phyloP scores from a whole-genome alignment of 2,329 filamentous ascomycete genomes.

The Talaromyces marneffei region DNA sequence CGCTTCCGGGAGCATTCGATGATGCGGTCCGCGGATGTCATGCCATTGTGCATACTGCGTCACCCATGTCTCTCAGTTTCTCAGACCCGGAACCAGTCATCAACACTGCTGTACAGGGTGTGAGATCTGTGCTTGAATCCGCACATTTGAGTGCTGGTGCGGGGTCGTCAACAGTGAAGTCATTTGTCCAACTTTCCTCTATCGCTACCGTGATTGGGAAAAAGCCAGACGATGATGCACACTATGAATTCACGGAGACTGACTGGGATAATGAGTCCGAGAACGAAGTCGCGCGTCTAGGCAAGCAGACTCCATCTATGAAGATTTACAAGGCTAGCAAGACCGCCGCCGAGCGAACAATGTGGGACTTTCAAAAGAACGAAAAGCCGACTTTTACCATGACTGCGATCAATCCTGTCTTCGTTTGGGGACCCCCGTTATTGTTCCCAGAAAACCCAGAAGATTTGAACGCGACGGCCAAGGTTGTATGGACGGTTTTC shows the following conservation, averaged over 20 bases:
- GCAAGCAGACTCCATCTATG: neutral
- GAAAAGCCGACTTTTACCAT: neutral
- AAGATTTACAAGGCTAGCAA: constrained; percentile 2
- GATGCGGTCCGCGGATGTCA: neutral
- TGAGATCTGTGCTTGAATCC: neutral
- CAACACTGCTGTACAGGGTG: neutral
- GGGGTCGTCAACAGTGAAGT: neutral
- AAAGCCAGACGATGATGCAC: neutral
- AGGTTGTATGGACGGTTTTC: neutral
- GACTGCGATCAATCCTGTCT: neutral
- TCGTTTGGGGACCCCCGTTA: neutral
- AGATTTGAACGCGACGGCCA: neutral
- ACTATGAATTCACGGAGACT: neutral
- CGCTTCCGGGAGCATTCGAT: neutral
- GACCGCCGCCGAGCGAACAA: neutral
- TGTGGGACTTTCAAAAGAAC: neutral
- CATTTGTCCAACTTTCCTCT: neutral
- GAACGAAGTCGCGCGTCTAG: neutral
- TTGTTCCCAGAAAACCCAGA: neutral
- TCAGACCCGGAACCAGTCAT: neutral
- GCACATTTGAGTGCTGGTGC: neutral
- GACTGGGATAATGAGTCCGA: neutral
- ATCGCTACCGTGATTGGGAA: neutral
- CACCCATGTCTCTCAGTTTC: neutral
- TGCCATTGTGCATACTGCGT: constrained; percentile 1